Conservation (phyloP, 2,329 filamentous ascomycete genomes). For the Verticillium nubilum region DNA sequence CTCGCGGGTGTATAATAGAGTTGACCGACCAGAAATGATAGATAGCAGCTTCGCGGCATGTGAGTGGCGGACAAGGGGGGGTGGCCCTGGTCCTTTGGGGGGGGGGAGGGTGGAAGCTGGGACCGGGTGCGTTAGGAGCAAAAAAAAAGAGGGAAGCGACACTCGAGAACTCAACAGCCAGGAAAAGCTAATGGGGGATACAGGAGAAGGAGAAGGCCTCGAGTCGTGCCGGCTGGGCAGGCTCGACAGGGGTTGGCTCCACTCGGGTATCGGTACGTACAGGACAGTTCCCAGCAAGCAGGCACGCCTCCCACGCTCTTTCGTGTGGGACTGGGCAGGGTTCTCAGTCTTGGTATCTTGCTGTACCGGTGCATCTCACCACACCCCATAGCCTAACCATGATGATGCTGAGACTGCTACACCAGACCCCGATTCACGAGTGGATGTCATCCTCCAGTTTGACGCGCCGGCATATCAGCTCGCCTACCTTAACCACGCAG, state of each 20-base stretch:
- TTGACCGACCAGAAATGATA: constrained; percentile 1
- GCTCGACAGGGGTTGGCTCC: background rate
- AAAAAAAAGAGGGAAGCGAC: too few species aligned
- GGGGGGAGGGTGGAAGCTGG: background rate
- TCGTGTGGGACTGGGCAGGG: background rate
- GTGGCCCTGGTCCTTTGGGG: background rate
- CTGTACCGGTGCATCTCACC: background rate
- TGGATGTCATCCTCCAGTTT: background rate
- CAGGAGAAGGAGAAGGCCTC: background rate
- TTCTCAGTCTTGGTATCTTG: background rate
- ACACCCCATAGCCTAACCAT: background rate
- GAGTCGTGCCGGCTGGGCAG: background rate
- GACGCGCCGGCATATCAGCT: background rate
- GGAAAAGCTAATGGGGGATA: too few species aligned
- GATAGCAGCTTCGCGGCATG: background rate
- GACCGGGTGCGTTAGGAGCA: background rate
- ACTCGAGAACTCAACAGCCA: too few species aligned
- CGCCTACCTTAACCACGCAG: background rate
- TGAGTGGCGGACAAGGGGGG: background rate
- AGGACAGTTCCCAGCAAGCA: background rate
- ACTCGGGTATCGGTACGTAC: background rate
- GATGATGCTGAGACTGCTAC: background rate
- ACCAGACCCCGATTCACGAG: background rate
- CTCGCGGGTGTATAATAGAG: constrained; percentile 1
- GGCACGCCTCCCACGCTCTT: background rate